Evolutionary conservation across 257 asterid genomes (phyloP).

Genomic region (Mentha longifolia): DNA sequence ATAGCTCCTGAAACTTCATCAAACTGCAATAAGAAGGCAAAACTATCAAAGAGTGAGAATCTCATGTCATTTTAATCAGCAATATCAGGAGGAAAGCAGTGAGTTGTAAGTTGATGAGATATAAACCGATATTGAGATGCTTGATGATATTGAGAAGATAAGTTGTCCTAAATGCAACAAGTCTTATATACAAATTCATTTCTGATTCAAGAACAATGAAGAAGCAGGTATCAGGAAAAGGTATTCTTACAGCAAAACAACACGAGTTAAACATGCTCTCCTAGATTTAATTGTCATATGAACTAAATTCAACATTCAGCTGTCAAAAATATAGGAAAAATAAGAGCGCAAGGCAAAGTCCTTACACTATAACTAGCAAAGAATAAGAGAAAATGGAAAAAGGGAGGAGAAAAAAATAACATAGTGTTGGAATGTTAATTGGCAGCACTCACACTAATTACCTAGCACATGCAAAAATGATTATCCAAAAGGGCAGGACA

Average conservation of each 20-base stretch:
- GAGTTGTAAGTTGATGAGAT: neutral
- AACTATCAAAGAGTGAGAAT: constrained; percentile 15
- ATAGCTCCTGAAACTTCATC: constrained; percentile 71
- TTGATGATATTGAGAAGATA: neutral
- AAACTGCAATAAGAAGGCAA: constrained; percentile 54
- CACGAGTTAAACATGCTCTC: neutral
- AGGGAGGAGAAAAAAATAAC: neutral
- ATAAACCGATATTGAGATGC: neutral
- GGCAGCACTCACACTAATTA: neutral
- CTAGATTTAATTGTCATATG: neutral
- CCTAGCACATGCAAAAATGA: neutral
- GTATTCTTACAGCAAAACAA: neutral
- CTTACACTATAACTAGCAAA: neutral
- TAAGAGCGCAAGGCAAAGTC: neutral
- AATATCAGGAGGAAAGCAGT: neutral
- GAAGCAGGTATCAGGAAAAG: no score
- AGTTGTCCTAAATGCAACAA: neutral
- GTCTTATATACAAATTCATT: neutral
- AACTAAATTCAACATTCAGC: neutral
- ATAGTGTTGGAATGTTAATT: no score
- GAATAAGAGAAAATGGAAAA: neutral
- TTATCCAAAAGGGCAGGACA: constrained; percentile 14
- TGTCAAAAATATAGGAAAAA: neutral
- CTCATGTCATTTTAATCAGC: constrained; percentile 10
- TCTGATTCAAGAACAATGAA: neutral